Base-by-base conservation (phyloP, 2,329 filamentous ascomycete species). In the Dothideomycetes sp. region DNA sequence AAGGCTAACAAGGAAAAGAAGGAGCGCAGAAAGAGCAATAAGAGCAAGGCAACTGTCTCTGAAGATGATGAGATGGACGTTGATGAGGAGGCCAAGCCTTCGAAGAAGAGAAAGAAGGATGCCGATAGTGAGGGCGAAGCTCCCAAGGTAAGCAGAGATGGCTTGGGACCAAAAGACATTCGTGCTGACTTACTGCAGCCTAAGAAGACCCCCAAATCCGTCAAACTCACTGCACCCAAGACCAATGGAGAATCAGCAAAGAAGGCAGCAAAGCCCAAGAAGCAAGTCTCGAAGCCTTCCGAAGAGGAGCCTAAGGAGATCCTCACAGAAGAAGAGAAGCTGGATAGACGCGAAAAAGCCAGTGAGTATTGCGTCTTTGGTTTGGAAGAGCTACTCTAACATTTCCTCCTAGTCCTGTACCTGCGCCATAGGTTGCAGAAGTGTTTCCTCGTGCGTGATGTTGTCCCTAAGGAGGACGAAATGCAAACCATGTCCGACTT, bases 341-440 rank as follows among this genome's bases (percentile, higher is more conserved):
- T 70, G 32, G 65, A 69, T 43, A 75, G 74, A 59, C 74, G 71
- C 47, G 68, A 78, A 59, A 77, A 77, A 62, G 68, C 71, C 47
- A 60, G 68, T 72, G 60, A 51, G 61, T 46, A 22, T 15, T 39
- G 5, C 13, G n/a, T 17, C 12, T 23, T 9, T 30, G 19, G 5
- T 18, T 15, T 12, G 13, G 6, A 15, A n/a, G 19, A 35, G 24
- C 8, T 31, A 19, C 20, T 43, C 17, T 31, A 3, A 25, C 24
- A 3, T 27, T 29, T 4, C 23, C 12, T 8, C 23, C 8, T 40
- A 76, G 86, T 98, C n/a, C 68, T 95, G 22, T 96, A 93, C 62
- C 74, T 95, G 27, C 83, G 91, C 48, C 89, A 98, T 64, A 86
- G 88, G 60, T 78, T 98, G 23, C 91, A 98, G 59, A 93, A 94